A percentile compares a stretch with the other conserved stretches of the same genome.
phyloP scores from a whole-genome alignment of 768 basidiomycete species.

The Kwoniella dendrophila region DNA sequence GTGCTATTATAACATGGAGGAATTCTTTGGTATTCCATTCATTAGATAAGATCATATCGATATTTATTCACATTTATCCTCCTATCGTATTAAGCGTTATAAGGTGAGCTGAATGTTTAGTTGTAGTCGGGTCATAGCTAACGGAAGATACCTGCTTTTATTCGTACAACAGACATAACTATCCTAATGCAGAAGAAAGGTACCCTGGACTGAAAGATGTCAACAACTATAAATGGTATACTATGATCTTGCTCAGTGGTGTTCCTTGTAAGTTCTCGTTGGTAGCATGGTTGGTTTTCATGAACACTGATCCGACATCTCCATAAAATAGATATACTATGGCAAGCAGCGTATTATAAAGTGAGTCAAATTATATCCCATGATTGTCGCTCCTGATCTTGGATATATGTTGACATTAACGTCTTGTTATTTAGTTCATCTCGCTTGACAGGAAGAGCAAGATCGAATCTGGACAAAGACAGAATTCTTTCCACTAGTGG shows the following conservation, averaged over 20 bases:
- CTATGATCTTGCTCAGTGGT: conserved; percentile 75
- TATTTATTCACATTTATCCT: conserved; percentile 93
- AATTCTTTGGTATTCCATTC: conserved; percentile 99
- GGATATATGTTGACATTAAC: neutral
- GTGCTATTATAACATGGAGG: conserved; percentile 96
- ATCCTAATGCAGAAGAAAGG: conserved; percentile 72
- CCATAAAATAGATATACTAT: conserved; percentile 90
- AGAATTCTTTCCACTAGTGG: conserved; percentile 79
- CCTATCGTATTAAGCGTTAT: conserved; percentile 90
- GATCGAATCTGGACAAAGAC: conserved; percentile 86
- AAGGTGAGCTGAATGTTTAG: conserved; percentile 33
- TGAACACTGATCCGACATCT: neutral
- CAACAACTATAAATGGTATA: conserved; percentile 69
- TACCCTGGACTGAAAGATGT: conserved; percentile 82
- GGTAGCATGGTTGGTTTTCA: neutral
- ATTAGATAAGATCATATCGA: conserved; percentile 89
- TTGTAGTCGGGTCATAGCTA: neutral
- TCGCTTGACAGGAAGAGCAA: conserved; percentile 83
- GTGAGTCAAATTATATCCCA: neutral
- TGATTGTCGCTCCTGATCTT: neutral
- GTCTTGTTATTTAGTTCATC: conserved; percentile 63
- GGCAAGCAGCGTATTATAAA: conserved; percentile 95
- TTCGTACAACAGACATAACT: conserved; percentile 70
- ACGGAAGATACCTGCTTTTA: conserved; percentile 2
- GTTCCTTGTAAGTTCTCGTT: conserved; percentile 71